Conservation (phyloP, 1,284 basidiomycete species). For the Malassezia restricta region DNA sequence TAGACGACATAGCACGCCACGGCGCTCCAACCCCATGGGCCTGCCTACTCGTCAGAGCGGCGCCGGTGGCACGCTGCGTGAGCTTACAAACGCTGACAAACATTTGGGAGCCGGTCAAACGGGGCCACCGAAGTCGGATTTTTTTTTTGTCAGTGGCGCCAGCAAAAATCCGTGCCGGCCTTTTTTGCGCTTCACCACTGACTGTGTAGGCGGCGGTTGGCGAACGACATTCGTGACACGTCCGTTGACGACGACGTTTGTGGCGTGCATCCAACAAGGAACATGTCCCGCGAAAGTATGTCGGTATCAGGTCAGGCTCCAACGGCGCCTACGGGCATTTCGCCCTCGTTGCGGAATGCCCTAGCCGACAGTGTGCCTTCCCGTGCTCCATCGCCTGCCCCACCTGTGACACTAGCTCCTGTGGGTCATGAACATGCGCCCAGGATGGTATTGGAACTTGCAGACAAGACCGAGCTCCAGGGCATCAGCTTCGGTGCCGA, state of each 20-base stretch:
- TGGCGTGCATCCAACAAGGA: background rate
- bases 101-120: too few relatives aligned
- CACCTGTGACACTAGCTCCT: slow-evolving; percentile 17
- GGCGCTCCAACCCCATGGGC: too few relatives aligned
- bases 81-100: too few relatives aligned
- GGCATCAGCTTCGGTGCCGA: slow-evolving; percentile 90
- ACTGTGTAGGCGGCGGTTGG: background rate
- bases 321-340: slow-evolving; percentile 16
- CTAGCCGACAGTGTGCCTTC: slow-evolving; percentile 20
- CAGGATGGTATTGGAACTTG: slow-evolving; percentile 68
- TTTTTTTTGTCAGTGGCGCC: too few relatives aligned
- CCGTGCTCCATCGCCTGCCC: slow-evolving; percentile 16
- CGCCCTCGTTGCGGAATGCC: slow-evolving; percentile 26
- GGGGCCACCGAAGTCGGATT: too few relatives aligned
- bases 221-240: background rate
- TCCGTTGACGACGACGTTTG: background rate
- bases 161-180: too few relatives aligned
- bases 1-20: too few relatives aligned
- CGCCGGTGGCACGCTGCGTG: too few relatives aligned
- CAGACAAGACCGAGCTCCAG: slow-evolving; percentile 74
- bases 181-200: background rate
- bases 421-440: slow-evolving; percentile 7
- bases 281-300: background rate
- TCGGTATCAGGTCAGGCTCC: background rate
- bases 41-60: too few relatives aligned